Evolutionary conservation across 2,329 filamentous ascomycete species (phyloP).

Genomic region (Leptographium galeiforme): DNA sequence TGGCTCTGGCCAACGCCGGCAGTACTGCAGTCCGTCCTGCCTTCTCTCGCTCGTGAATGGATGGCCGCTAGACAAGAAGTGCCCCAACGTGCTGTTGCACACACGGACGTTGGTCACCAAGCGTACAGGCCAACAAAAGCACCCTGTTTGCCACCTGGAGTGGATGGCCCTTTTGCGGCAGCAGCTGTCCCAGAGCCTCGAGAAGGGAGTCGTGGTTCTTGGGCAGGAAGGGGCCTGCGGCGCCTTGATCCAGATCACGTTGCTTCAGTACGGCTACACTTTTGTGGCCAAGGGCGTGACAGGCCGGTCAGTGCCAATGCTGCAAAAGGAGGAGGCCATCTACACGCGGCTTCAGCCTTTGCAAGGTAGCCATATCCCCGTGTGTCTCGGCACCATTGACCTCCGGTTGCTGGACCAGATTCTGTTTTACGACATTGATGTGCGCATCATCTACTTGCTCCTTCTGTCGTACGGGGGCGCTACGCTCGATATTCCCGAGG

Average conservation of each 20-base stretch:
- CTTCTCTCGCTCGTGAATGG: conserved; percentile 4
- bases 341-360: background rate
- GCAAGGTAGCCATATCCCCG: conserved; percentile 2
- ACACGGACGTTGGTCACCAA: background rate
- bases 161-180: background rate
- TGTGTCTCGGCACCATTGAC: conserved; percentile 7
- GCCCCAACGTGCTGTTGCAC: conserved; percentile 2
- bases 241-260: conserved; percentile 25
- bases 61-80: background rate
- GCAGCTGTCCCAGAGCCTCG: conserved; percentile 11
- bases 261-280: conserved; percentile 26
- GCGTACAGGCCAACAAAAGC: background rate
- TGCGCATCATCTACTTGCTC: conserved; percentile 6
- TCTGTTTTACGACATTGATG: conserved; percentile 5
- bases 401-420: conserved; percentile 3
- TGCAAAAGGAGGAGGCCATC: background rate
- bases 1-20: background rate
- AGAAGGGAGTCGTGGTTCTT: conserved; percentile 17
- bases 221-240: conserved; percentile 19
- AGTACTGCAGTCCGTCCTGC: conserved; percentile 5
- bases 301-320: no score
- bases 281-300: conserved; percentile 24
- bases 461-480: conserved; percentile 5
- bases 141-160: conserved; percentile 1
- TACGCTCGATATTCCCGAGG: background rate